Percentiles rank a stretch among this genome's conserved stretches.
phyloP scores from a whole-genome alignment of 257 asterid genomes.

The Penstemon barbatus region DNA sequence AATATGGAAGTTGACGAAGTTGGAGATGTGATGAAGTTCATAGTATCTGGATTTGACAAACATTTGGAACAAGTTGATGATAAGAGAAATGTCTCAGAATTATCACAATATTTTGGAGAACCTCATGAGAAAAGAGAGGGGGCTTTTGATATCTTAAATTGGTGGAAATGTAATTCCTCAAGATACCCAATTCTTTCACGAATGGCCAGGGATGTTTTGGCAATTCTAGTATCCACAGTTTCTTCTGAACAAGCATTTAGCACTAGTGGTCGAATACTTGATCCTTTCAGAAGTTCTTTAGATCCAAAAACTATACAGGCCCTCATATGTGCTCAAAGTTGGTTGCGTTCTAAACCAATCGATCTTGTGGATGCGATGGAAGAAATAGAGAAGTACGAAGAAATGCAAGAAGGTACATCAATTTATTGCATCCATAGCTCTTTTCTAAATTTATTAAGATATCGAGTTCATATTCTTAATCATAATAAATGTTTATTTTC shows the following conservation, averaged over 20 bases:
- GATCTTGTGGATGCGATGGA: not conserved
- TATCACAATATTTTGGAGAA: not conserved
- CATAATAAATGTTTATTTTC: no score
- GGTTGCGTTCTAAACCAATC: not conserved
- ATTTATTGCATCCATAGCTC: no score
- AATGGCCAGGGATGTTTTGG: conserved; percentile 1
- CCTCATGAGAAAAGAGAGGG: no score
- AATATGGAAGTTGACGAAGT: not conserved
- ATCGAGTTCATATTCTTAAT: no score
- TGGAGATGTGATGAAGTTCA: not conserved
- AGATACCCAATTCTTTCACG: not conserved
- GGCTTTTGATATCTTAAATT: not conserved
- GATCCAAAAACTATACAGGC: not conserved
- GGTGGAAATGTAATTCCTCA: not conserved
- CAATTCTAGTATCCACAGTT: not conserved
- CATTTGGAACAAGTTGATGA: not conserved
- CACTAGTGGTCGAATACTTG: not conserved
- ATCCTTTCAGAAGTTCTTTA: not conserved
- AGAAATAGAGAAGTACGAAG: not conserved
- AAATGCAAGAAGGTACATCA: not conserved
- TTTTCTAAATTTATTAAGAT: no score
- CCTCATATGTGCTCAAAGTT: not conserved
- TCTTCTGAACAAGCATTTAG: conserved; percentile 2
- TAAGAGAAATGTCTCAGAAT: not conserved
- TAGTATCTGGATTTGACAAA: not conserved